Evolutionary conservation across 2,329 filamentous ascomycete genomes (phyloP), one percentile per base, ranked within the genome.

Genomic region (Calonectria hongkongensis): DNA sequence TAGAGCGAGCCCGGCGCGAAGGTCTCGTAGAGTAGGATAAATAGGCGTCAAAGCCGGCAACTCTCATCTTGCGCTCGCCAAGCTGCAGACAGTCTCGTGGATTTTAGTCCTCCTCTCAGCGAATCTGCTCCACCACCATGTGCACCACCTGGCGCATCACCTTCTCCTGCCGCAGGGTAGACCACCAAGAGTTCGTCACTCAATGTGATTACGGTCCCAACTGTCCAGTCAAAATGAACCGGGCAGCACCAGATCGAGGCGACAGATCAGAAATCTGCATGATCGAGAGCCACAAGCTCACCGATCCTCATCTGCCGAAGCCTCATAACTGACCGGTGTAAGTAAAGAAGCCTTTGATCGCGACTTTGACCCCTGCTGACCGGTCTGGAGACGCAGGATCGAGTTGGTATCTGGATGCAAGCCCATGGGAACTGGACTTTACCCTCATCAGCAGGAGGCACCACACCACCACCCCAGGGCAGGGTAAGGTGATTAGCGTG

Each of bases 211-310:
- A 47, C 30, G 70, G 71, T 10, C 45, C 62, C 47, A 64, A 67
- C n/a, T 73, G 72, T 39, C 70, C 70, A 9, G 69, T 70, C 28
- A 68, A 68, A 54, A 74, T 45, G 68, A 66, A 51, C 28, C 48
- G 43, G 48, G 66, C 54, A 27, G 28, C 21, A 18, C 71, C 60
- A 25, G 58, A 70, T 60, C 72, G 64, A 66, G 66, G 73, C 36
- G 68, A 66, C 28, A 56, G 54, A 66, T 65, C 58, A 47, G 68
- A 74, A 56, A 72, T 66, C 16, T 74, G 74, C 71, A 68, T 72
- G 58, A 50, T 68, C 39, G 56, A 66, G 39, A 74, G 47, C 60
- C 58, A 73, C 58, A 63, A 33, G 36, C 9, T 66, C 43, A 30
- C 73, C 51, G 66, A 74, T 36, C 50, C 72, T 70, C 72, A 72